Percentiles rank a stretch among this genome's conserved stretches.
Conservation (phyloP, 306 rosid species). For the Quercus wislizeni region DNA sequence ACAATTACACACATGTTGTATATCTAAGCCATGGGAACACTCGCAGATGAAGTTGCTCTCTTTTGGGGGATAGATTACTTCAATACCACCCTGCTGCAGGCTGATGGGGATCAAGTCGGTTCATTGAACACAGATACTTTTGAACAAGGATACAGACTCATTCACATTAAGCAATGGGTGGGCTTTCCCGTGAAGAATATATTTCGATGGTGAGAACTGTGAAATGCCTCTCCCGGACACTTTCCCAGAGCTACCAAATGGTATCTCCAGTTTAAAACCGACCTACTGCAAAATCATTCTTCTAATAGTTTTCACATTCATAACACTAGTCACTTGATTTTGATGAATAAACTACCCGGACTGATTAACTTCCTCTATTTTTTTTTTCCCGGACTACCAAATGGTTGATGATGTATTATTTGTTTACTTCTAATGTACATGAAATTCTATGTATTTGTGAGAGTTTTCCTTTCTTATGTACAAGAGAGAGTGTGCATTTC, state of each 20-base stretch:
- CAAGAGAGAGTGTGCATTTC: too few relatives aligned
- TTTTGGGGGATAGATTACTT: constrained; percentile 71
- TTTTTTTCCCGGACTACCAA: not conserved
- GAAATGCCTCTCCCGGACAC: constrained; percentile 66
- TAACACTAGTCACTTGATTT: constrained; percentile 4
- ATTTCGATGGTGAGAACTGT: constrained; percentile 75
- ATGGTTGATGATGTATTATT: not conserved
- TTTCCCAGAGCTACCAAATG: constrained; percentile 67
- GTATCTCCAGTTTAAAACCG: constrained; percentile 17
- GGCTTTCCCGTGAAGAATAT: constrained; percentile 74
- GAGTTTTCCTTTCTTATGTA: not conserved
- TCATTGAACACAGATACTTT: constrained; percentile 55
- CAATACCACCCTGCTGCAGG: constrained; percentile 47
- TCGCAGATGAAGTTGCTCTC: constrained; percentile 68
- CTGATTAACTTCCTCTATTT: not conserved
- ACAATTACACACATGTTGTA: not conserved
- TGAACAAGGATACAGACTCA: constrained; percentile 47
- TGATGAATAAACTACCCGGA: not conserved
- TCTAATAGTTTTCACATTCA: constrained; percentile 15
- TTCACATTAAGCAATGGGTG: constrained; percentile 75
- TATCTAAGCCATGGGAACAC: not conserved
- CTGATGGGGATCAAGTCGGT: constrained; percentile 34
- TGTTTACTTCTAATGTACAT: not conserved
- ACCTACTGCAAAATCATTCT: constrained; percentile 3
- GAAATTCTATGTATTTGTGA: not conserved